Conservation (phyloP, 495 filamentous ascomycete species). For the Cudoniella acicularis region DNA sequence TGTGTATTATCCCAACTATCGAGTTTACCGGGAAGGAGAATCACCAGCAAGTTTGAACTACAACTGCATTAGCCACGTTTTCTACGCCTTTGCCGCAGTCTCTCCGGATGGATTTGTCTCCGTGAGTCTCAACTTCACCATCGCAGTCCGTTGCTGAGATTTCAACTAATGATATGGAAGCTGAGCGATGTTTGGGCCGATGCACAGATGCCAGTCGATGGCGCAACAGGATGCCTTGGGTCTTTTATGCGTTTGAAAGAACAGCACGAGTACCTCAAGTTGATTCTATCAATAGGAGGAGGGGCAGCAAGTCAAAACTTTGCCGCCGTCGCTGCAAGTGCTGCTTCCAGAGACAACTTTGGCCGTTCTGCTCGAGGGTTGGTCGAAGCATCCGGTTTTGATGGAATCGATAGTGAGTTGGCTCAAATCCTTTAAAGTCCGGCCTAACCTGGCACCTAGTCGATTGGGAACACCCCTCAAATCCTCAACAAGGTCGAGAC, state of each 20-base stretch:
- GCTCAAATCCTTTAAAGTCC: background rate
- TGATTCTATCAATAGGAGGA: conserved; percentile 86
- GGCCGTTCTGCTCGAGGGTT: conserved; percentile 65
- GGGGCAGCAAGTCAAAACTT: conserved; percentile 76
- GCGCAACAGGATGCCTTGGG: conserved; percentile 69
- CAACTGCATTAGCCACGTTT: conserved; percentile 63
- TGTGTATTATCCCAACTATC: conserved; percentile 88
- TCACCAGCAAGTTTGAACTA: conserved; percentile 73
- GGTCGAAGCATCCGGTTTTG: conserved; percentile 70
- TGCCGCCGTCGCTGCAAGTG: conserved; percentile 63
- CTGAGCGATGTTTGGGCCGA: conserved; percentile 86
- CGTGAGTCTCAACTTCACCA: conserved; percentile 44
- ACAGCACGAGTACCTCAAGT: conserved; percentile 69
- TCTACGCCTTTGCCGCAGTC: conserved; percentile 88
- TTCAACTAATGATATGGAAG: conserved; percentile 38
- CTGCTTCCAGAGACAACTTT: conserved; percentile 62
- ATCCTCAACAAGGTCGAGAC: conserved; percentile 63
- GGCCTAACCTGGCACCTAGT: conserved; percentile 47
- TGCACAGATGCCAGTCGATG: conserved; percentile 73
- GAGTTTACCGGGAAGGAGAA: conserved; percentile 65
- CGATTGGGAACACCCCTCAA: conserved; percentile 85
- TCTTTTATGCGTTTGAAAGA: conserved; percentile 73
- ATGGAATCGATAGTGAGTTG: conserved; percentile 79
- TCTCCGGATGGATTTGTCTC: conserved; percentile 76
- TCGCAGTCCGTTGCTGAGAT: background rate